Evolutionary conservation across 495 filamentous ascomycete species (phyloP).

Genomic region (Lasiosphaeriaceae sp.): DNA sequence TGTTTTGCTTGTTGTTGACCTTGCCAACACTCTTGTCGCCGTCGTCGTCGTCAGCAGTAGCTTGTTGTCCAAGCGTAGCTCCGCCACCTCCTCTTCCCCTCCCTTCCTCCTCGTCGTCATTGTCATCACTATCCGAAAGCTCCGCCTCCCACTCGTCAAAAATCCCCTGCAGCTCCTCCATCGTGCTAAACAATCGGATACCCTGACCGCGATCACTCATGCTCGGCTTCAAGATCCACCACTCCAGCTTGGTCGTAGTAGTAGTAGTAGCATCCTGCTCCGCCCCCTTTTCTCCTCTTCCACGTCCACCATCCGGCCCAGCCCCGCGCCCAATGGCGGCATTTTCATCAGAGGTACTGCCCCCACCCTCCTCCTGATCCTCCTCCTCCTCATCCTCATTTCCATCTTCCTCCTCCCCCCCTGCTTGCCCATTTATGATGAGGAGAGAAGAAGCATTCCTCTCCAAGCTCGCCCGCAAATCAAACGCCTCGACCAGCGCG

Average conservation of each 20-base stretch:
- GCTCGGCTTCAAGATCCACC: conserved; percentile 97
- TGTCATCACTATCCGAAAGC: conserved; percentile 52
- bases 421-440: conserved; percentile 13
- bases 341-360: no score
- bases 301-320: conserved; percentile 6
- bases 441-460: conserved; percentile 46
- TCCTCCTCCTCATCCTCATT: conserved; percentile 25
- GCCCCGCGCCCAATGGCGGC: background rate
- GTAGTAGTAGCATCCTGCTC: no score
- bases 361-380: background rate
- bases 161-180: conserved; percentile 72
- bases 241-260: no score
- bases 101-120: conserved; percentile 28
- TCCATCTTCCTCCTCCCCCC: background rate
- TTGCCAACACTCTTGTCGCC: background rate
- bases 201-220: conserved; percentile 97
- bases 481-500: conserved; percentile 82
- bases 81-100: background rate
- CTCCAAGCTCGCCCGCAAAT: conserved; percentile 70
- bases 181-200: conserved; percentile 79
- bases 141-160: conserved; percentile 82
- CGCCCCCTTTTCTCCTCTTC: background rate
- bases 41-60: conserved; percentile 1
- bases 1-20: conserved; percentile 35
- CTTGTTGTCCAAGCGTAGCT: background rate